Evolutionary conservation across 208 protist genomes (phyloP), one percentile per base, ranked within the genome.

Genomic region (Histomonas meleagridis): DNA sequence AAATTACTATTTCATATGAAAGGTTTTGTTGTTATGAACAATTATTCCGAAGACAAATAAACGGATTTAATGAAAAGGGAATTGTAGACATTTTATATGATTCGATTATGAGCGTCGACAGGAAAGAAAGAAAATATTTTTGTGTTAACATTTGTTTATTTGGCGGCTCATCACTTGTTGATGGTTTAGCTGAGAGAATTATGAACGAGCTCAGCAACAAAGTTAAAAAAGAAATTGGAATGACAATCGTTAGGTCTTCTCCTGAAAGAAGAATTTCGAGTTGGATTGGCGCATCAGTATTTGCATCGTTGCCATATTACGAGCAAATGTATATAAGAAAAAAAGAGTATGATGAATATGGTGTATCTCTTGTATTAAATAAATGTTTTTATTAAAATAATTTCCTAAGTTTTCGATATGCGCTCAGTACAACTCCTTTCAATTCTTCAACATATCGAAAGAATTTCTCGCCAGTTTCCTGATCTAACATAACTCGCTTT

Each of bases 121-220:
- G 93, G 26, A 94, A 96, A 76, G 94, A 95, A 57, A 93, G 94
- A 14, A 94, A 94, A 92, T 94, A 94, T 86, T 81, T 95, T 0
- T 95, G 94, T 81, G 92, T 76, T 49, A 95, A 95, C 92, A 93
- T 95, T 72, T 92, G 95, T 21, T 92, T 95, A 23, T 93, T 92
- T 10, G 94, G 94, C 28, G 94, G 94, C 49, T 93, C 91, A 49
- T 93, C 94, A 38, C 94, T 95, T 94, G 93, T 94, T 60, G 94
- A 95, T 57, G 97, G 98, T 91, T 96, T 99, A 91, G 96, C 96
- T n/a, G 97, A 99, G 92, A 96, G 98, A 93, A 96, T 99, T 91
- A 93, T 96, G 62, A 98, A 98, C 94, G 92, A 93, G 92, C 92
- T 92, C 21, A 53, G 92, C 4, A 95, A 95, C 92, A 94, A 92